Percentiles rank a stretch among this genome's conserved stretches.
Evolutionary conservation across 352 stramenopile species (phyloP).

Genomic region (Poterioochromonas sp.): DNA sequence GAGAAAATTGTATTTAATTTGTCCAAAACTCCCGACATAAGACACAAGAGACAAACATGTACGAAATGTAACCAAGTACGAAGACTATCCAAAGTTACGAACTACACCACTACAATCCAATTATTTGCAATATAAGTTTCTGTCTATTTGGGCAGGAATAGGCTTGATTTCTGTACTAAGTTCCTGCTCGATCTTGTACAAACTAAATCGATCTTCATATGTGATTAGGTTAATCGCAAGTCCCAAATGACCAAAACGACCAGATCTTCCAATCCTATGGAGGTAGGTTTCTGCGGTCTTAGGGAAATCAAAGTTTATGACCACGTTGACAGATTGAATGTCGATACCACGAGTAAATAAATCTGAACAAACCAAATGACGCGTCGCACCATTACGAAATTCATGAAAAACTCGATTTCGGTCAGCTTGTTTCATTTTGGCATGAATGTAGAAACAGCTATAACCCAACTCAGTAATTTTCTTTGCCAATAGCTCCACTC

Average conservation of each 20-base stretch:
- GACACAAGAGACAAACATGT: too few relatives aligned
- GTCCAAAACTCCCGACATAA: too few relatives aligned
- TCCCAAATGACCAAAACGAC: conserved; percentile 94
- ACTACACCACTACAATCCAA: not conserved
- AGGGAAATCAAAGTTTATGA: conserved; percentile 99
- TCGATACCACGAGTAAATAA: conserved; percentile 99
- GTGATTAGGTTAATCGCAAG: conserved; percentile 99
- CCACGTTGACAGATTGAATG: conserved; percentile 99
- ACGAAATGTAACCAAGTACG: too few relatives aligned
- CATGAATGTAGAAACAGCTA: conserved; percentile 99
- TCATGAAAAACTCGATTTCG: conserved; percentile 99
- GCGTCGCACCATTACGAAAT: conserved; percentile 91
- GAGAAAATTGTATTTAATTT: too few relatives aligned
- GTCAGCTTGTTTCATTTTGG: conserved; percentile 98
- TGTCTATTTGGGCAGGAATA: conserved; percentile 94
- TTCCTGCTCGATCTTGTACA: conserved; percentile 96
- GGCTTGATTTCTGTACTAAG: conserved; percentile 97
- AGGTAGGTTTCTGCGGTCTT: conserved; percentile 96
- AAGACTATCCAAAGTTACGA: too few relatives aligned
- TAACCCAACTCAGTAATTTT: conserved; percentile 99
- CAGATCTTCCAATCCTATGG: conserved; percentile 95
- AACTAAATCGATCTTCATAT: conserved; percentile 92
- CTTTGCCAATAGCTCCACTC: conserved; percentile 96
- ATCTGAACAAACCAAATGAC: conserved; percentile 57
- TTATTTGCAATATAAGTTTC: conserved; percentile 79